phyloP scores from a whole-genome alignment of 352 stramenopile species.

The Globisporangium canariense region DNA sequence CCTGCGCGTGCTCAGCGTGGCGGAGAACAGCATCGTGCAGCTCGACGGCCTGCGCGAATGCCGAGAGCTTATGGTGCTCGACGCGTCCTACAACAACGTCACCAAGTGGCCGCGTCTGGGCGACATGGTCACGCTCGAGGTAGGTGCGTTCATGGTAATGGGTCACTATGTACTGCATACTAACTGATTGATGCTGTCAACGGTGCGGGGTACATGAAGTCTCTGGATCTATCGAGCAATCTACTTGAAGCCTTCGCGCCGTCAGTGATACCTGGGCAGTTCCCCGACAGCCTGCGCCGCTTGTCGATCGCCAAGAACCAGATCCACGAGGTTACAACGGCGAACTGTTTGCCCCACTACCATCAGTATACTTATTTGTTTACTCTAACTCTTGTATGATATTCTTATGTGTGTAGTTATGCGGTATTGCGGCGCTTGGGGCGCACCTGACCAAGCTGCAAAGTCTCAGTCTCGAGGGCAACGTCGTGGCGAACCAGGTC shows the following conservation, averaged over 20 bases:
- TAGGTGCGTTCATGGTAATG: conserved; percentile 8
- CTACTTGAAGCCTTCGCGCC: conserved; percentile 36
- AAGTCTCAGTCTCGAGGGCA: conserved; percentile 47
- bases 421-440: conserved; percentile 41
- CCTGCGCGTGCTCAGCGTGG: conserved; percentile 48
- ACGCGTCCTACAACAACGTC: conserved; percentile 61
- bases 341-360: no score
- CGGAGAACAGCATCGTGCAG: conserved; percentile 52
- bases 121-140: conserved; percentile 39
- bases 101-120: conserved; percentile 48
- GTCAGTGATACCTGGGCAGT: conserved; percentile 21
- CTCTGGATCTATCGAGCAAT: conserved; percentile 62
- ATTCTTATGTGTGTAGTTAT: conserved; percentile 26
- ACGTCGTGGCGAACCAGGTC: conserved; percentile 33
- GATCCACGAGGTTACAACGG: conserved; percentile 49
- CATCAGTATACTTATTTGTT: not conserved
- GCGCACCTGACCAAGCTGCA: conserved; percentile 36
- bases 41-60: conserved; percentile 36
- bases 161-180: not conserved
- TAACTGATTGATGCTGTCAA: not conserved
- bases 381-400: not conserved
- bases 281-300: conserved; percentile 37
- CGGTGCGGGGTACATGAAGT: conserved; percentile 17
- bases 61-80: conserved; percentile 36
- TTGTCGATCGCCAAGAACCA: conserved; percentile 58